Evolutionary conservation across 2,329 filamentous ascomycete species (phyloP).

Genomic region (Didymella keratinophila): DNA sequence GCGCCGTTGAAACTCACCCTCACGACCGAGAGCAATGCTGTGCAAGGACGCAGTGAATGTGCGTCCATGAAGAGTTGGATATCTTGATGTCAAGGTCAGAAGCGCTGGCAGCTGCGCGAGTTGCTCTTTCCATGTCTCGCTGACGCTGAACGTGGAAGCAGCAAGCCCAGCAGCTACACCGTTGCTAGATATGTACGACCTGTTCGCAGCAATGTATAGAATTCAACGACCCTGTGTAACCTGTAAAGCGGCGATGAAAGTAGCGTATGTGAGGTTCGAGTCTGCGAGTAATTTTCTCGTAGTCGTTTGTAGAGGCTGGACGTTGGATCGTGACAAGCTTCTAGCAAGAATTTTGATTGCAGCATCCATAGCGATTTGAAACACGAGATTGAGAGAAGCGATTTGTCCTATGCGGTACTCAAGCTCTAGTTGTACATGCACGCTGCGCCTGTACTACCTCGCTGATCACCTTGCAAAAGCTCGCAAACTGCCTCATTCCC

Average conservation of each 20-base stretch:
- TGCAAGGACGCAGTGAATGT: neutral
- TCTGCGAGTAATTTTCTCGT: neutral
- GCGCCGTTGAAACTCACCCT: constrained; percentile 14
- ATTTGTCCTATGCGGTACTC: constrained; percentile 1
- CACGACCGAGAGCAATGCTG: neutral
- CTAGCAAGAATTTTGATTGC: neutral
- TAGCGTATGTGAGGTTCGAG: neutral
- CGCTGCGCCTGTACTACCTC: constrained; percentile 12
- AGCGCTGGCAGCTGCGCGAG: neutral
- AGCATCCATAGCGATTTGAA: neutral
- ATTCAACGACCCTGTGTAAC: neutral
- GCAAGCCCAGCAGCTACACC: neutral
- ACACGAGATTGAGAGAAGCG: neutral
- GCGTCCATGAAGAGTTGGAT: too few species aligned
- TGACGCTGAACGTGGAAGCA: neutral
- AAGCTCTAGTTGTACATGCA: constrained; percentile 2
- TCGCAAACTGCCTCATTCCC: constrained; percentile 36
- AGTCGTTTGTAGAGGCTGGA: neutral
- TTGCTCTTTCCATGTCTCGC: neutral
- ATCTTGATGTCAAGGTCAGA: neutral
- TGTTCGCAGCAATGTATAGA: neutral
- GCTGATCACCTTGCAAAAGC: constrained; percentile 23
- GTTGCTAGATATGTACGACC: neutral
- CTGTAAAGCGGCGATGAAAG: too few species aligned
- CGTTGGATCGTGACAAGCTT: too few species aligned